These are phyloP conservation scores for Meyerozyma athensensis DNA, from an alignment of 1,139 yeast species.

Conservation along the genomic window DNA sequence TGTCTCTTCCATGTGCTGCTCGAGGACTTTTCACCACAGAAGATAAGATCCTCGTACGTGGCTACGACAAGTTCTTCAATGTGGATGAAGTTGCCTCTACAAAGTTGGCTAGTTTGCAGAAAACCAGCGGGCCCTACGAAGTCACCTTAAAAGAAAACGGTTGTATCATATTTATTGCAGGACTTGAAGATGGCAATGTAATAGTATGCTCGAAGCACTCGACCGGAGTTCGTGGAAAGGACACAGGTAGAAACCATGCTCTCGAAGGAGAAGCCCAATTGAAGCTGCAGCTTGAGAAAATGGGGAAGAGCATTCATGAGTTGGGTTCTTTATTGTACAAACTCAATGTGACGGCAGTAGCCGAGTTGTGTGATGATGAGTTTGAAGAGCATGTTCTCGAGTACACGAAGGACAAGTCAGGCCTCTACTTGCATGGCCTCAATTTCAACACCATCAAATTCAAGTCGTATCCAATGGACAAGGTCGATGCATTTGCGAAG, in stretches of 20 bases:
- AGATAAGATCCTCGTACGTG: constrained; percentile 64
- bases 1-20: constrained; percentile 66
- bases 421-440: constrained; percentile 85
- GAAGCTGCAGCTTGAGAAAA: constrained; percentile 41
- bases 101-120: constrained; percentile 40
- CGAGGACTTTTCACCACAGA: constrained; percentile 74
- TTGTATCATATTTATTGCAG: constrained; percentile 81
- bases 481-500: constrained; percentile 57
- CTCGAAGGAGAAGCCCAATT: constrained; percentile 63
- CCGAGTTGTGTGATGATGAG: constrained; percentile 86
- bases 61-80: constrained; percentile 93
- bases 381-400: constrained; percentile 94
- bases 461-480: constrained; percentile 55
- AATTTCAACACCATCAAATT: constrained; percentile 66
- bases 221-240: constrained; percentile 59
- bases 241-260: constrained; percentile 64
- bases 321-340: constrained; percentile 54
- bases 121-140: constrained; percentile 72
- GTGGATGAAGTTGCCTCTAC: constrained; percentile 60
- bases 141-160: constrained; percentile 90
- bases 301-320: constrained; percentile 36
- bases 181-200: constrained; percentile 64
- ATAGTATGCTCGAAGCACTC: constrained; percentile 88
- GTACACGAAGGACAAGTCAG: constrained; percentile 63
- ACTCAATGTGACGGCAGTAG: constrained; percentile 73